phyloP scores from a whole-genome alignment of 345 rosid genomes.

The Lumnitzera racemosa region DNA sequence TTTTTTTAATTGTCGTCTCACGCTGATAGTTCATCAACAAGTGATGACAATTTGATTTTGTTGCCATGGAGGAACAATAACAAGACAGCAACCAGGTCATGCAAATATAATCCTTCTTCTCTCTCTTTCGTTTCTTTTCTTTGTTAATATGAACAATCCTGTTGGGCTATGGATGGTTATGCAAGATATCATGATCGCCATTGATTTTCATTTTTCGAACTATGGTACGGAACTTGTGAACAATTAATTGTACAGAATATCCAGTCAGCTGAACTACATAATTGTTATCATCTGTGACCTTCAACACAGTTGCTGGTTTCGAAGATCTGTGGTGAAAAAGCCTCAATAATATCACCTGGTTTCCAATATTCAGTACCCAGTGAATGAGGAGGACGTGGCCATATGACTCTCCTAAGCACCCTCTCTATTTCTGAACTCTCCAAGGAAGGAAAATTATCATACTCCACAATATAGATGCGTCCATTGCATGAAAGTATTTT shows the following conservation, averaged over 20 bases:
- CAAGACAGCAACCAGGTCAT: no score
- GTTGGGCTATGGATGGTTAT: no score
- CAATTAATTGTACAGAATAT: constrained; percentile 12
- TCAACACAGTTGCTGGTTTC: constrained; percentile 39
- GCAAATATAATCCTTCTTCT: no score
- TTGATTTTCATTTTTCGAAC: constrained; percentile 49
- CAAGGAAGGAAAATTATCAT: constrained; percentile 10
- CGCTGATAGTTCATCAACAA: no score
- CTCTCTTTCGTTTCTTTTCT: no score
- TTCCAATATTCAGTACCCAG: constrained; percentile 29
- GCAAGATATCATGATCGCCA: constrained; percentile 1
- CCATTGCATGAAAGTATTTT: constrained; percentile 58
- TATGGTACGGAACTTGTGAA: constrained; percentile 37
- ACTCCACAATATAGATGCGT: constrained; percentile 36
- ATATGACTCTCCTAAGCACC: constrained; percentile 45
- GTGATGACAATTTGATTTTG: no score
- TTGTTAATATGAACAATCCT: no score
- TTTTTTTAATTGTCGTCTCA: no score
- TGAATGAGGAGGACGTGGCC: constrained; percentile 49
- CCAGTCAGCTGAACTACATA: constrained; percentile 46
- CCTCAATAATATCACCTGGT: constrained; percentile 58
- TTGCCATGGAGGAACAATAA: no score
- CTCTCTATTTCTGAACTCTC: constrained; percentile 22
- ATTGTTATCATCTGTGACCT: constrained; percentile 17
- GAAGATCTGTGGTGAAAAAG: constrained; percentile 35